Base-by-base conservation (phyloP, 169 alveolate genomes). In the Plasmodium gonderi region DNA sequence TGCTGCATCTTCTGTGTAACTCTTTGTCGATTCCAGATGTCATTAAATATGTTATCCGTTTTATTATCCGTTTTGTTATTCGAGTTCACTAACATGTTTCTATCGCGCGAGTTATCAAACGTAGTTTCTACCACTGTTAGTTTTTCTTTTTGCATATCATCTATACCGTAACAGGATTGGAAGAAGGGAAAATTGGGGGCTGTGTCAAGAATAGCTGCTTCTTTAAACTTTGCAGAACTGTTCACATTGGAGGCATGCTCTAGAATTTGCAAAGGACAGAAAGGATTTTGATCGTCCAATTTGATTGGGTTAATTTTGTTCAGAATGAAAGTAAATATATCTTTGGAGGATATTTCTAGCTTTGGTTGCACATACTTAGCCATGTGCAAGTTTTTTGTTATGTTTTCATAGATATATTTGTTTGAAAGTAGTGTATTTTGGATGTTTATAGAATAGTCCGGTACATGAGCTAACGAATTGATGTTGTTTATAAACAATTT, bases 401-500 rank as follows among this genome's bases (percentile, higher is more conserved):
- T 75, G 29, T 87, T 75, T 75, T 87, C 89, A 75, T 36, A 87
- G 20, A 87, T 45, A 42, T 87, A 87, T 38, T 60, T 23, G 23
- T 74, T 38, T 29, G 93, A 87, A 1, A 87, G 51, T 36, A 87
- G 44, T 12, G 65, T 75, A 29, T 75, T 87, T 65, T 87, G 93
- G 12, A 87, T 75, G 31, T 47, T 87, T 75, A 87, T 9, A n/a
- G 93, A 87, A 38, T 36, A 87, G 38, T 87, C 47, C 7, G 83
- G 93, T 8, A 87, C 79, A 26, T 51, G 68, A 17, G 64, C 75
- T 2, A 20, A 38, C 7, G 93, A 87, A 54, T 74, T 51, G 40
- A 87, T 87, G 68, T 75, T 87, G 49, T 87, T 17, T 54, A 42
- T 64, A 78, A 87, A 87, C 38, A 75, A 65, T 75, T 75, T 76